These are phyloP conservation scores for Hypoxylon sp. DNA, from an alignment of 2,329 filamentous ascomycete species.

Conservation along the genomic window DNA sequence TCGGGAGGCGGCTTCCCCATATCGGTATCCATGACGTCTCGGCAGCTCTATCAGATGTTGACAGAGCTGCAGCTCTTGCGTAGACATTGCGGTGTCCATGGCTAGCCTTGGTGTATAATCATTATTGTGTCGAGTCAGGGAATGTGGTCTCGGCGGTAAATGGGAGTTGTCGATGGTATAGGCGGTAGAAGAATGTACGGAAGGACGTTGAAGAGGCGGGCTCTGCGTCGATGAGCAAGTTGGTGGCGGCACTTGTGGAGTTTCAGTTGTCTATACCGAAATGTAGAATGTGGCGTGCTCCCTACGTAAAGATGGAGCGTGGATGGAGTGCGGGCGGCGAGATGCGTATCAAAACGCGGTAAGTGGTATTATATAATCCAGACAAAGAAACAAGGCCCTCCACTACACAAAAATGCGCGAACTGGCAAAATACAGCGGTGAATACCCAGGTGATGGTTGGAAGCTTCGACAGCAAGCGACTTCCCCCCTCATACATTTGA, in stretches of 20 bases:
- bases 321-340: neutral
- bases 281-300: conserved; percentile 13
- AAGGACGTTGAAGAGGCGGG: conserved; percentile 3
- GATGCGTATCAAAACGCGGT: conserved; percentile 1
- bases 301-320: neutral
- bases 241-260: conserved; percentile 35
- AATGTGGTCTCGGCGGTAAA: conserved; percentile 1
- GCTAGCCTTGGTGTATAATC: conserved; percentile 41
- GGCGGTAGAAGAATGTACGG: neutral
- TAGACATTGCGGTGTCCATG: conserved; percentile 71
- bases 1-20: conserved; percentile 77
- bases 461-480: conserved; percentile 19
- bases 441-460: conserved; percentile 13
- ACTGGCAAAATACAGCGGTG: conserved; percentile 15
- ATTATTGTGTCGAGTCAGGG: conserved; percentile 37
- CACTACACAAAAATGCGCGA: conserved; percentile 11
- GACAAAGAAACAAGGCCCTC: conserved; percentile 26
- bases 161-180: neutral
- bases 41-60: conserved; percentile 86
- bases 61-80: conserved; percentile 86
- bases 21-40: conserved; percentile 79
- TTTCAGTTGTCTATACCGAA: neutral
- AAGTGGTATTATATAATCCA: conserved; percentile 41
- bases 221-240: conserved; percentile 7
- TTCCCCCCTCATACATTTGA: conserved; percentile 38